phyloP scores from a whole-genome alignment of 148 eudicot species.

The Fallopia convolvulus region DNA sequence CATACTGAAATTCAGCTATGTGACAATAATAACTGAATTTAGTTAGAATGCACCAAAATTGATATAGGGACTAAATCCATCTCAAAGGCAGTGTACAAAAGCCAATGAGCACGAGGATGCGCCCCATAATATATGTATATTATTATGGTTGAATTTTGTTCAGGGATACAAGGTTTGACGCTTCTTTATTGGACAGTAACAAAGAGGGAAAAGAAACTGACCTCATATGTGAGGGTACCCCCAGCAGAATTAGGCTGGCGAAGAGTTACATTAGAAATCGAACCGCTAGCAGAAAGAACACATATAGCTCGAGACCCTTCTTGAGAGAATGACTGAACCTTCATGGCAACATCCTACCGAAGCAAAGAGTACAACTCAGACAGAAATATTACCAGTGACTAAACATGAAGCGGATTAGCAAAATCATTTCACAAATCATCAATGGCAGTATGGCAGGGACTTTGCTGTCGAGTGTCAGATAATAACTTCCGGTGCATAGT shows the following conservation, averaged over 20 bases:
- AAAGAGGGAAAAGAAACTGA: constrained; percentile 4
- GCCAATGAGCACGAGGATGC: no score
- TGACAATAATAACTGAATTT: no score
- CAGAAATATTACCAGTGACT: background rate
- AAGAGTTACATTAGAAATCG: constrained; percentile 87
- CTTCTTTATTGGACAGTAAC: background rate
- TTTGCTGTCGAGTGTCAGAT: background rate
- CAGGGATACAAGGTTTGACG: background rate
- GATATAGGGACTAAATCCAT: no score
- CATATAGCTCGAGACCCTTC: constrained; percentile 91
- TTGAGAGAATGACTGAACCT: constrained; percentile 78
- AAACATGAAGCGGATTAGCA: background rate
- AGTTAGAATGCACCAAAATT: no score
- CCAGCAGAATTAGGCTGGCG: constrained; percentile 85
- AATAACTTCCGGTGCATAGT: background rate
- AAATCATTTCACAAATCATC: background rate
- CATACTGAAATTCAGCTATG: no score
- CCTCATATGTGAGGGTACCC: constrained; percentile 95
- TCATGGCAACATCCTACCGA: constrained; percentile 78
- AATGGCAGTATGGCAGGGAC: background rate
- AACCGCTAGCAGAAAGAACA: constrained; percentile 81
- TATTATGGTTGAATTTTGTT: no score
- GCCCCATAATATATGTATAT: no score
- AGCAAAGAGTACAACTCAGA: constrained; percentile 8
- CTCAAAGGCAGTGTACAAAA: no score